Evolutionary conservation across 305 asterid genomes (phyloP).

Genomic region (Fraxinus velutina): DNA sequence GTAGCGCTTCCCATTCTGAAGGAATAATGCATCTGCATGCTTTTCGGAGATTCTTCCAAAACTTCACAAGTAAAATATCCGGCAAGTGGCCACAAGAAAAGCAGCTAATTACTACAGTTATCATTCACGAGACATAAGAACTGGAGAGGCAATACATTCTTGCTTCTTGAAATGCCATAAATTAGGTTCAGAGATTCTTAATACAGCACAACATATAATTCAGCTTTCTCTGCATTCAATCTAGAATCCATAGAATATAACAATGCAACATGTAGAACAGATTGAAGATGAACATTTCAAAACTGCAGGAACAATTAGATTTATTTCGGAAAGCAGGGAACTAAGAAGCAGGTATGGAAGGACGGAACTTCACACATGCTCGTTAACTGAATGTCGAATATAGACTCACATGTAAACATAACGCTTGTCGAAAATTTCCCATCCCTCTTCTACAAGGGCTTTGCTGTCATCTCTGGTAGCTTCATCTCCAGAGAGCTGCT

Average conservation of each 20-base stretch:
- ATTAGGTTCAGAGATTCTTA: not conserved
- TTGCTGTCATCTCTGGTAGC: not conserved
- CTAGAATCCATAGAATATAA: not conserved
- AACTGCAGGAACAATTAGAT: not conserved
- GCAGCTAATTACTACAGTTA: not conserved
- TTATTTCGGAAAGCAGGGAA: not conserved
- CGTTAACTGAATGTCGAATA: not conserved
- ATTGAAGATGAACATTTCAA: not conserved
- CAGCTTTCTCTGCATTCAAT: not conserved
- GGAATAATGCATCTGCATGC: not conserved
- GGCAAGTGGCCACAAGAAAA: not conserved
- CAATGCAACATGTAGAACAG: not conserved
- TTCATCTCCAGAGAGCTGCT: not conserved
- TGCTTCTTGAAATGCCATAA: not conserved
- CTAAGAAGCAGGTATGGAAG: not conserved
- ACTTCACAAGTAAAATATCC: not conserved
- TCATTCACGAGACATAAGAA: not conserved
- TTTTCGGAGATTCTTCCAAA: not conserved
- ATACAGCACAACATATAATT: not conserved
- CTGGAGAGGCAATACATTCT: not conserved
- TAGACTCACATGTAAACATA: constrained; percentile 1
- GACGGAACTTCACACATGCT: not conserved
- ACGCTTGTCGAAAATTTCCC: not conserved
- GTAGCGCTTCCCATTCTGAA: not conserved
- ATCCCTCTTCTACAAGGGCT: not conserved